Evolutionary conservation across 2,329 filamentous ascomycete species (phyloP).

Genomic region (Colletotrichum spinosum): DNA sequence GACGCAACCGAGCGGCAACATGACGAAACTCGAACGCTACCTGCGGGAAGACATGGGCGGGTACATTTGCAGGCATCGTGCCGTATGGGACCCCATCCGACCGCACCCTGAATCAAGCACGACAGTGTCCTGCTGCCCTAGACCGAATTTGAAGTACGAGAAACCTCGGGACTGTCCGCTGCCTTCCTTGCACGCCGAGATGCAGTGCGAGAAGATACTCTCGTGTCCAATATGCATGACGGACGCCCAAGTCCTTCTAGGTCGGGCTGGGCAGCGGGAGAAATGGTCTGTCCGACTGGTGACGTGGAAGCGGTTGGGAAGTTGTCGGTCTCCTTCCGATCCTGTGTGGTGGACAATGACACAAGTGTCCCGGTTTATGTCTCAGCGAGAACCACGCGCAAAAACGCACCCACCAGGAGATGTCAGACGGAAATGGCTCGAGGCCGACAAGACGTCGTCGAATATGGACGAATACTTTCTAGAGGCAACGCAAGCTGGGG

Average conservation of each 20-base stretch:
- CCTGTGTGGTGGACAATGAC: conserved; percentile 18
- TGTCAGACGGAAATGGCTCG: conserved; percentile 23
- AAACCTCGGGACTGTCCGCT: not conserved
- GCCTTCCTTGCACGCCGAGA: not conserved
- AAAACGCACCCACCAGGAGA: conserved; percentile 6
- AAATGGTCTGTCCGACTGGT: conserved; percentile 29
- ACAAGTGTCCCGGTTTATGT: not conserved
- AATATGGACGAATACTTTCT: conserved; percentile 34
- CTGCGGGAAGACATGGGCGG: not conserved
- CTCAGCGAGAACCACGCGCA: not conserved
- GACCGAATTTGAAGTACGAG: too few species aligned
- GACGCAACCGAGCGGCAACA: not conserved
- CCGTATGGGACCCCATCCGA: not conserved
- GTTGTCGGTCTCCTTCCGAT: conserved; percentile 30
- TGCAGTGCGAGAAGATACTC: conserved; percentile 10
- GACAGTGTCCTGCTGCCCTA: too few species aligned
- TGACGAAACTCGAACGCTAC: not conserved
- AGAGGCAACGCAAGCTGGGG: not conserved
- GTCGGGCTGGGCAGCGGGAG: not conserved
- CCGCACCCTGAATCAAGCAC: not conserved
- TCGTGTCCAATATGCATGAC: conserved; percentile 34
- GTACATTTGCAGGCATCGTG: conserved; percentile 12
- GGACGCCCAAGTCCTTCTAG: conserved; percentile 29
- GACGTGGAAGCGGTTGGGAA: conserved; percentile 33
- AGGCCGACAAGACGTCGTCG: not conserved